These are phyloP conservation scores for Hibiscus tridactylites DNA, from an alignment of 345 rosid species.

Conservation along the genomic window DNA sequence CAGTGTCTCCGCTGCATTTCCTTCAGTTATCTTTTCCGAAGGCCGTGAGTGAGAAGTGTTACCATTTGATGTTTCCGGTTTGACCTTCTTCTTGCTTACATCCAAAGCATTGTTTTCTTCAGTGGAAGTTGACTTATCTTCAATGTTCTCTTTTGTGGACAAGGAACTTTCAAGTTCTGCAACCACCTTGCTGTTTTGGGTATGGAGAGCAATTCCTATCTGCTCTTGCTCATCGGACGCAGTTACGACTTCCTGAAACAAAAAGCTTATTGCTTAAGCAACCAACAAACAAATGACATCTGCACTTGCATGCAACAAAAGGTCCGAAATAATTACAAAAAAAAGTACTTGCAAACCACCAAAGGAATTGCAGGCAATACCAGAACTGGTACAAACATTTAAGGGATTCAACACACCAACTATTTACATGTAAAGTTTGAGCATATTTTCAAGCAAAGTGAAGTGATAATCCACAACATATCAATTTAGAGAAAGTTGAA, in stretches of 20 bases:
- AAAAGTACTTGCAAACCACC: background rate
- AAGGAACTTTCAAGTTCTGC: conserved; percentile 16
- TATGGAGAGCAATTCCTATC: conserved; percentile 6
- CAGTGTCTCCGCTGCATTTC: conserved; percentile 14
- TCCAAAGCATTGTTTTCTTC: conserved; percentile 13
- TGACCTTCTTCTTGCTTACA: conserved; percentile 28
- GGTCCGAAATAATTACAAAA: background rate
- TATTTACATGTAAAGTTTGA: background rate
- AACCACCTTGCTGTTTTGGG: conserved; percentile 8
- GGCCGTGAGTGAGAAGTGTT: conserved; percentile 9
- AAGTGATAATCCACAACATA: background rate
- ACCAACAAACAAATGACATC: conserved; percentile 5
- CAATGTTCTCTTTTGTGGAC: conserved; percentile 16
- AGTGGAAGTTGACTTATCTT: conserved; percentile 13
- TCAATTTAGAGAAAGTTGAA: background rate
- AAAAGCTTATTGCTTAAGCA: background rate
- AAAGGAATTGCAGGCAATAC: background rate
- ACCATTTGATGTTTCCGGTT: conserved; percentile 16
- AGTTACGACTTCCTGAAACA: conserved; percentile 31
- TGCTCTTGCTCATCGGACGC: conserved; percentile 20
- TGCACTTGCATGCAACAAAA: conserved; percentile 8
- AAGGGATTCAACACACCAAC: conserved; percentile 1
- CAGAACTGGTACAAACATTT: conserved; percentile 1
- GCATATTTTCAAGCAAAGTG: background rate
- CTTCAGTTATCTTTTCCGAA: conserved; percentile 10